Evolutionary conservation across 208 protist species (phyloP).

Genomic region (Eutreptiella sp.): DNA sequence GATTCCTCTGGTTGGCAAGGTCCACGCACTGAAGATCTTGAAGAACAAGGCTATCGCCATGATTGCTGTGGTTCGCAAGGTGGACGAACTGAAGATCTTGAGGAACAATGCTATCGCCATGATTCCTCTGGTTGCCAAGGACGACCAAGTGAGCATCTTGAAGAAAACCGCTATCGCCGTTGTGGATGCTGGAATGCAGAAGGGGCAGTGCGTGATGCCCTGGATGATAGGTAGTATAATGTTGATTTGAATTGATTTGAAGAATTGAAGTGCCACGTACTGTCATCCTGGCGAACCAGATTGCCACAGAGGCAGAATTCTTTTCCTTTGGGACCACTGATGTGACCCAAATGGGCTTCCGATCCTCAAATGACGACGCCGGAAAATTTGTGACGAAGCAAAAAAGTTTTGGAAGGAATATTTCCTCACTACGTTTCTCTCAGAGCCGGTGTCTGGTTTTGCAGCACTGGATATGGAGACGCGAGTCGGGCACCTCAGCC

Average conservation of each 20-base stretch:
- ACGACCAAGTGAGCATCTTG: slow-evolving; percentile 67
- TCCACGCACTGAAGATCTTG: slow-evolving; percentile 67
- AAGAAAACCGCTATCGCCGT: slow-evolving; percentile 56
- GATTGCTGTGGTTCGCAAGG: slow-evolving; percentile 49
- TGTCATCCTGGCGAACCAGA: slow-evolving; percentile 69
- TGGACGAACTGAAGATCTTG: slow-evolving; percentile 47
- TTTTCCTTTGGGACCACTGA: slow-evolving; percentile 95
- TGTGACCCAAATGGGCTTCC: slow-evolving; percentile 90
- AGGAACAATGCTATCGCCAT: slow-evolving; percentile 73
- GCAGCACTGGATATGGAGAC: too few relatives aligned
- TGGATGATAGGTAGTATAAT: slow-evolving; percentile 84
- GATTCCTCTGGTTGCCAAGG: slow-evolving; percentile 77
- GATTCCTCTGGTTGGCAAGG: slow-evolving; percentile 78
- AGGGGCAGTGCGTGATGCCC: slow-evolving; percentile 42
- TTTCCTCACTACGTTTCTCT: too few relatives aligned
- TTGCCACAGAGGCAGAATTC: slow-evolving; percentile 85
- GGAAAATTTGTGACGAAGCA: slow-evolving; percentile 77
- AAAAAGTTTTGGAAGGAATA: too few relatives aligned
- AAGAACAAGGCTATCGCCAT: slow-evolving; percentile 57
- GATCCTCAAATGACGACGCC: slow-evolving; percentile 89
- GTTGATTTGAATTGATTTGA: too few relatives aligned
- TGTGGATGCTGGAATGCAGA: slow-evolving; percentile 51
- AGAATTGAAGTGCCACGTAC: slow-evolving; percentile 86
- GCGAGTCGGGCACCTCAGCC: too few relatives aligned
- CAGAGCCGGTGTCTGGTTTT: too few relatives aligned